Evolutionary conservation across 345 rosid species (phyloP).

Genomic region (Aethionema arabicum): DNA sequence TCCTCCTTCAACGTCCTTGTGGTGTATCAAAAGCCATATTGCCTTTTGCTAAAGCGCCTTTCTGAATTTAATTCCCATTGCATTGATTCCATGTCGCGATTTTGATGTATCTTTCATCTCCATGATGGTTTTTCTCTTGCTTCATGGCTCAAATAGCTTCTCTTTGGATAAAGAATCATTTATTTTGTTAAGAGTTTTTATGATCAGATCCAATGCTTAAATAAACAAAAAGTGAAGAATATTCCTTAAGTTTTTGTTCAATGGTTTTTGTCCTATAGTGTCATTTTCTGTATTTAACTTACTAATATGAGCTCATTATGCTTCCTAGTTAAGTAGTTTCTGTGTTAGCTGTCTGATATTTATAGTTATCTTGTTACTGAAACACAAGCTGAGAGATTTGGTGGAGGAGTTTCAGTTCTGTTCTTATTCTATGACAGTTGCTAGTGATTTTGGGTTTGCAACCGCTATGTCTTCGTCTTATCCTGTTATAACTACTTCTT

Average conservation of each 20-base stretch:
- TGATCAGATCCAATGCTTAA: constrained; percentile 2
- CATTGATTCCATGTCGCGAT: constrained; percentile 33
- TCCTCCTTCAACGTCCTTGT: constrained; percentile 23
- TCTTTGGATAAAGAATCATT: constrained; percentile 27
- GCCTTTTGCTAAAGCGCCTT: background rate
- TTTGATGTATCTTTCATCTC: constrained; percentile 27
- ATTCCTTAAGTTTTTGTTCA: constrained; percentile 10
- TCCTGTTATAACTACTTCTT: constrained; percentile 37
- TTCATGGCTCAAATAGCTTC: constrained; percentile 22
- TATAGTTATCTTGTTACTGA: constrained; percentile 5
- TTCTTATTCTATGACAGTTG: constrained; percentile 27
- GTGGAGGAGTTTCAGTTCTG: constrained; percentile 8
- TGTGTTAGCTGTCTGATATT: constrained; percentile 1
- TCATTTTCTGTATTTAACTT: constrained; percentile 24
- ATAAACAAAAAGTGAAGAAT: constrained; percentile 26
- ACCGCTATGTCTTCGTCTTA: constrained; percentile 45
- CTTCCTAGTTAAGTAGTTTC: constrained; percentile 5
- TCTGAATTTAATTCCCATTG: constrained; percentile 8
- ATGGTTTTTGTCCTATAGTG: constrained; percentile 8
- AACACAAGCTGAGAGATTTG: background rate
- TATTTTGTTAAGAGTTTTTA: background rate
- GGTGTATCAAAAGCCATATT: constrained; percentile 32
- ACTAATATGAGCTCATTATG: constrained; percentile 22
- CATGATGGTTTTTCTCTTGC: constrained; percentile 14
- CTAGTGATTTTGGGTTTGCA: constrained; percentile 28